Conservation (phyloP, 2,329 filamentous ascomycete genomes). For the Colletotrichum truncatum region DNA sequence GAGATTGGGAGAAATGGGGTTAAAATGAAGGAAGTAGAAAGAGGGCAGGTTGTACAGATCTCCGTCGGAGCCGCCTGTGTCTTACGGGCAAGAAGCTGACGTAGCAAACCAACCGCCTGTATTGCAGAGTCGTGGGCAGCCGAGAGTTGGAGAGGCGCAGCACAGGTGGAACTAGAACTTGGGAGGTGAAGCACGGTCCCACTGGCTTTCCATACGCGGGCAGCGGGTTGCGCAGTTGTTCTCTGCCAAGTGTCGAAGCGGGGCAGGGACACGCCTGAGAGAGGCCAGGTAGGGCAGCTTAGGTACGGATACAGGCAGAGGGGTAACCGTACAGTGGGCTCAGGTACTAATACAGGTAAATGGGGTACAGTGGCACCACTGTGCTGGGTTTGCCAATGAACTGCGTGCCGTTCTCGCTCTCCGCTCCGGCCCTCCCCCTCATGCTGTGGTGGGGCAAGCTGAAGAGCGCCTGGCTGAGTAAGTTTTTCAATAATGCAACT, state of each 20-base stretch:
- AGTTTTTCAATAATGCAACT: background rate
- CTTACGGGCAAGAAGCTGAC: conserved; percentile 31
- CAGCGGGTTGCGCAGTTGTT: conserved; percentile 23
- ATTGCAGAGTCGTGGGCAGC: conserved; percentile 26
- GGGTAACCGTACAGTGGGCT: conserved; percentile 2
- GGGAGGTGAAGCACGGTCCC: conserved; percentile 32
- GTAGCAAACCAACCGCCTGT: conserved; percentile 30
- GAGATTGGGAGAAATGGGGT: background rate
- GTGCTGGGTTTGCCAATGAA: background rate
- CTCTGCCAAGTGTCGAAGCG: conserved; percentile 26
- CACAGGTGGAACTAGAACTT: conserved; percentile 30
- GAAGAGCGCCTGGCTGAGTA: background rate
- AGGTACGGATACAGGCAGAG: conserved; percentile 10
- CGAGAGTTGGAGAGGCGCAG: conserved; percentile 28
- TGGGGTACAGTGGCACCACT: background rate
- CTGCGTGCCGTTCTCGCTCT: conserved; percentile 26
- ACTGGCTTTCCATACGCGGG: conserved; percentile 23
- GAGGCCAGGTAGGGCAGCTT: conserved; percentile 8
- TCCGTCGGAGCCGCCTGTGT: conserved; percentile 28
- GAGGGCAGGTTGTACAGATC: conserved; percentile 16
- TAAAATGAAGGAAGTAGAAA: background rate
- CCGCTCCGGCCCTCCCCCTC: background rate
- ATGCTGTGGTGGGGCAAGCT: background rate
- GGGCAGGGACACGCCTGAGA: conserved; percentile 24
- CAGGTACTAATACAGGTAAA: background rate